These are phyloP conservation scores for Psilocybe mexicana DNA, from an alignment of 1,284 basidiomycete species.

Conservation along the genomic window DNA sequence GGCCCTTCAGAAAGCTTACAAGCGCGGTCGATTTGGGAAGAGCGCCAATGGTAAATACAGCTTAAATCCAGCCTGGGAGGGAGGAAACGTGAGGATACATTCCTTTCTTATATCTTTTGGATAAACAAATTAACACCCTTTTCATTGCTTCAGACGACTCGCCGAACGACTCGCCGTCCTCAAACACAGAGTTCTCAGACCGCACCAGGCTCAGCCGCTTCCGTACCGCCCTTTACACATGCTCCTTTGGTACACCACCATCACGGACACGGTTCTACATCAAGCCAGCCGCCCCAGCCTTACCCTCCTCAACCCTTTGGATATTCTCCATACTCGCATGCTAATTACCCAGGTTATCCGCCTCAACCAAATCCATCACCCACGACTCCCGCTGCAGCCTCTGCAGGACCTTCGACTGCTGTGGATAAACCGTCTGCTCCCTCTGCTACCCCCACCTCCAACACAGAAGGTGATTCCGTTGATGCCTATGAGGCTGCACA, in stretches of 20 bases:
- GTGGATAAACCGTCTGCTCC: constrained; percentile 15
- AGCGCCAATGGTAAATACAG: constrained; percentile 67
- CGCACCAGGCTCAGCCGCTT: constrained; percentile 29
- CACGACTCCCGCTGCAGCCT: constrained; percentile 16
- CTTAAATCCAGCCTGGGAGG: constrained; percentile 73
- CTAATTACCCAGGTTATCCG: constrained; percentile 29
- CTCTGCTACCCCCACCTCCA: constrained; percentile 6
- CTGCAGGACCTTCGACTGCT: constrained; percentile 16
- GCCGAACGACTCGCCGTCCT: constrained; percentile 66
- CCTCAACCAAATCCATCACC: constrained; percentile 22
- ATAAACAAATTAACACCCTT: background rate
- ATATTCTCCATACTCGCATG: constrained; percentile 28
- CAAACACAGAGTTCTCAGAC: constrained; percentile 52
- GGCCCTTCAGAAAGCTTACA: constrained; percentile 79
- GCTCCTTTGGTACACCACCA: constrained; percentile 48
- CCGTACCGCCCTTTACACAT: constrained; percentile 61
- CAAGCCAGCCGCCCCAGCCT: constrained; percentile 27
- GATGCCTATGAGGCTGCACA: constrained; percentile 76
- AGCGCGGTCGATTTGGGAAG: constrained; percentile 75
- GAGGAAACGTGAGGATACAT: constrained; percentile 61
- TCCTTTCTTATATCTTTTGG: constrained; percentile 4
- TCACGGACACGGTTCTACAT: constrained; percentile 25
- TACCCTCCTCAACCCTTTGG: constrained; percentile 31
- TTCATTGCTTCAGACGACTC: constrained; percentile 51
- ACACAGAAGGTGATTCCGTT: constrained; percentile 42